Evolutionary conservation across 306 rosid species (phyloP).

Genomic region (Mimosa bimucronata): DNA sequence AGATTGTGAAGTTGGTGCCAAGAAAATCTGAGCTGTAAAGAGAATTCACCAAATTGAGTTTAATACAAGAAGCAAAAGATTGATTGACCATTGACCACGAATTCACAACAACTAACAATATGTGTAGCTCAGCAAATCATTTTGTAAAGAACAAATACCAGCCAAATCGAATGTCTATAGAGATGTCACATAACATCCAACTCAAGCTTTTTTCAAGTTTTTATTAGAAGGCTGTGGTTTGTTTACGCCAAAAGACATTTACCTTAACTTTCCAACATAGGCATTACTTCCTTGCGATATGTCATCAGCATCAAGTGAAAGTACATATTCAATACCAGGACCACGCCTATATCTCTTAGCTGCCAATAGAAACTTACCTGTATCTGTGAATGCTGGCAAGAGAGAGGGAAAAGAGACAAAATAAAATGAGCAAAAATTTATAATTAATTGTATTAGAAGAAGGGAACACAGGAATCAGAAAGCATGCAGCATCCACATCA

Average conservation of each 20-base stretch:
- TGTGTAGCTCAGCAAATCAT: conserved; percentile 6
- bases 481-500: conserved; percentile 21
- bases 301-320: conserved; percentile 91
- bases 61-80: not conserved
- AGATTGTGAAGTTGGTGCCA: conserved; percentile 91
- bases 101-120: not conserved
- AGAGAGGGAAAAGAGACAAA: not conserved
- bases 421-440: conserved; percentile 15
- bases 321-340: conserved; percentile 80
- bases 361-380: conserved; percentile 93
- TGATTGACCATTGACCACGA: conserved; percentile 9
- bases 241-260: conserved; percentile 42
- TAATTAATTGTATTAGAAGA: conserved; percentile 17
- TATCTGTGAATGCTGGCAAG: conserved; percentile 79
- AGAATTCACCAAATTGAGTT: conserved; percentile 28
- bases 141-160: not conserved
- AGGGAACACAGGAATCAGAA: conserved; percentile 30
- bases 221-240: conserved; percentile 3
- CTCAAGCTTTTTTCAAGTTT: not conserved
- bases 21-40: conserved; percentile 93
- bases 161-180: not conserved
- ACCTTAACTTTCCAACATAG: conserved; percentile 93
- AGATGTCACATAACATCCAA: not conserved
- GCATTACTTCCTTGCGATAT: conserved; percentile 97
- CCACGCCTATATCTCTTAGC: conserved; percentile 92